Percentiles rank a stretch among this genome's conserved stretches.
Conservation (phyloP, 169 alveolate genomes). For the Cryptosporidium parvum region DNA sequence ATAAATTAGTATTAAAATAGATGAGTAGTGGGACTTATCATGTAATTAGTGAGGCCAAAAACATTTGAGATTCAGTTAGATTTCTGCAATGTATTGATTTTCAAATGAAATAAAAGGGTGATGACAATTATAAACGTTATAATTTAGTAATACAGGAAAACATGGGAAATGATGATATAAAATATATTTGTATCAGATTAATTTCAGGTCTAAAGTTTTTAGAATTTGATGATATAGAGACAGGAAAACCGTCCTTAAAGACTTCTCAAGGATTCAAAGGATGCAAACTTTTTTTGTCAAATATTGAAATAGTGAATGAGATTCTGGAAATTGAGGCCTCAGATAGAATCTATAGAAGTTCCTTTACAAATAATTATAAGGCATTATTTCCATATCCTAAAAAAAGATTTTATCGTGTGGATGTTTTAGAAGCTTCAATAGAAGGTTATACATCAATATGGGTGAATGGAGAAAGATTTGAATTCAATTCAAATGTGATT, state of each 20-base stretch:
- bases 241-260: constrained; percentile 61
- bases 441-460: constrained; percentile 73
- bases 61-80: not conserved
- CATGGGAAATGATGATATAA: constrained; percentile 26
- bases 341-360: constrained; percentile 25
- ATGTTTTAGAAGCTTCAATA: constrained; percentile 70
- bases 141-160: not conserved
- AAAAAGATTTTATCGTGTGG: constrained; percentile 62
- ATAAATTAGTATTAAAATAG: not conserved
- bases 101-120: not conserved
- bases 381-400: constrained; percentile 47
- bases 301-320: constrained; percentile 55
- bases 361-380: constrained; percentile 52
- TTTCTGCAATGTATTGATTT: not conserved
- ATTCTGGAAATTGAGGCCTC: constrained; percentile 27
- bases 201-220: constrained; percentile 39
- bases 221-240: constrained; percentile 66
- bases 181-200: constrained; percentile 42
- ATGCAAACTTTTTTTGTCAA: constrained; percentile 55
- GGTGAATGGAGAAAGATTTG: constrained; percentile 74
- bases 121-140: not conserved
- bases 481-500: constrained; percentile 40
- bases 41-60: not conserved
- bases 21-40: constrained; percentile 3
- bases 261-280: constrained; percentile 62